Evolutionary conservation across 2,329 filamentous ascomycete species (phyloP), one percentile per base, ranked within the genome.

Genomic region (Arthrobotrys sphaeroides): DNA sequence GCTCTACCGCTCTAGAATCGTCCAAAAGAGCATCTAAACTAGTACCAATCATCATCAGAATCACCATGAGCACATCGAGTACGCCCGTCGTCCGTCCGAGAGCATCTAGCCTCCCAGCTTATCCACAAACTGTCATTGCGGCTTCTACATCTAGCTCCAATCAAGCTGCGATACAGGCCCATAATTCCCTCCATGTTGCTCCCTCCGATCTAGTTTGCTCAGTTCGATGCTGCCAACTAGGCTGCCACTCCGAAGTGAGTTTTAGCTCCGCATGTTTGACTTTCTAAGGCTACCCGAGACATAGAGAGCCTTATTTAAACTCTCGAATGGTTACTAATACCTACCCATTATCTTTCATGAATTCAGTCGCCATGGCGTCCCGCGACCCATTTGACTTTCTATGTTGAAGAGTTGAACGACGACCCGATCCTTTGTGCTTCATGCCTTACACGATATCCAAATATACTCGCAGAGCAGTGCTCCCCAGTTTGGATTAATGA

Each of bases 151-250:
- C 65, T 38, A 33, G 12, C 7, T 22, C 51, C 10, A 57, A 33
- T 51, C 24, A n/a, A 10, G 9, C 36, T 55, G 45, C 61, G 20
- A 24, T 55, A 42, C 26, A 60, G 22, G 43, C 47, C 7, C 57
- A 75, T 20, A 24, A 55, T 13, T 43, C 51, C 3, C 65, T 49
- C 26, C 51, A 55, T 24, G 53, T 69, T 65, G 49, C 38, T 26
- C 72, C 72, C 13, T 5, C 38, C 2, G 61, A 69, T 16, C 18
- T 68, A n/a, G 22, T 75, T 6, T 69, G 72, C 24, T 68, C 43
- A 9, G 64, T 69, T 36, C 55, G 64, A 45, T 75, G 72, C 51
- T 75, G 72, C n/a, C 64, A 60, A 36, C 64, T 64, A 22, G 64
- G 57, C 12, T 75, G 72, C 26, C 57, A 51, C 26, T 57, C 13